Conservation (phyloP, 2,329 filamentous ascomycete species). For the Trichoderma afroharzianum region DNA sequence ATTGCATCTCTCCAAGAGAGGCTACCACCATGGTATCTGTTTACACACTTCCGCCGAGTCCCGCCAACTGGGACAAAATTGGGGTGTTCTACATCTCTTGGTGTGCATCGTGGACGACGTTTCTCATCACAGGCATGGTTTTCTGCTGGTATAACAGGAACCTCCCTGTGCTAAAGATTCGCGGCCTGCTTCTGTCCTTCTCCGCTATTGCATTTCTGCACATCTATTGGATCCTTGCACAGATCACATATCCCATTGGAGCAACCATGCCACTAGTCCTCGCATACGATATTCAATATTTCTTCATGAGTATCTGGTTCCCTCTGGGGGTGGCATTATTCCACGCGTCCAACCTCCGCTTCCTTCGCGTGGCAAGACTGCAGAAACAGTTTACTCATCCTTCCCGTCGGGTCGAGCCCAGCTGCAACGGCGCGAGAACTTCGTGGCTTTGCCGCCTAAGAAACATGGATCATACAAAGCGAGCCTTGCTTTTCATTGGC, state of each 20-base stretch:
- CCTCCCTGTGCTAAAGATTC: slow-evolving; percentile 37
- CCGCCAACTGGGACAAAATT: slow-evolving; percentile 27
- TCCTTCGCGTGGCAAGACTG: slow-evolving; percentile 47
- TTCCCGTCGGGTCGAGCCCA: slow-evolving; percentile 16
- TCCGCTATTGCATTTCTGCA: slow-evolving; percentile 36
- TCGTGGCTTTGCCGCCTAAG: slow-evolving; percentile 35
- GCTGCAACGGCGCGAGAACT: slow-evolving; percentile 28
- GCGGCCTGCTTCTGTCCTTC: slow-evolving; percentile 35
- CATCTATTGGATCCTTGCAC: slow-evolving; percentile 38
- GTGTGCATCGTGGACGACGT: slow-evolving; percentile 26
- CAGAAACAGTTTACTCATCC: slow-evolving; percentile 41
- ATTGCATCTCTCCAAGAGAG: background rate
- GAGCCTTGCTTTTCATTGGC: slow-evolving; percentile 43
- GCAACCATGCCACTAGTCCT: slow-evolving; percentile 36
- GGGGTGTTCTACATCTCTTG: slow-evolving; percentile 31
- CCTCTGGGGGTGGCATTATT: slow-evolving; percentile 57
- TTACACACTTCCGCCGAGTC: slow-evolving; percentile 28
- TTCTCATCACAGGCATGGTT: slow-evolving; percentile 34
- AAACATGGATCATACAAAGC: slow-evolving; percentile 36
- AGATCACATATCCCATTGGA: slow-evolving; percentile 42
- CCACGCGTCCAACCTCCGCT: slow-evolving; percentile 52
- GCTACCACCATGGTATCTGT: slow-evolving; percentile 23
- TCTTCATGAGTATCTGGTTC: slow-evolving; percentile 57
- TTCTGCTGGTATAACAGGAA: slow-evolving; percentile 34
- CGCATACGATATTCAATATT: slow-evolving; percentile 52